These are phyloP conservation scores for Leptographium lundbergii DNA, from an alignment of 2,329 filamentous ascomycete species.

Conservation along the genomic window DNA sequence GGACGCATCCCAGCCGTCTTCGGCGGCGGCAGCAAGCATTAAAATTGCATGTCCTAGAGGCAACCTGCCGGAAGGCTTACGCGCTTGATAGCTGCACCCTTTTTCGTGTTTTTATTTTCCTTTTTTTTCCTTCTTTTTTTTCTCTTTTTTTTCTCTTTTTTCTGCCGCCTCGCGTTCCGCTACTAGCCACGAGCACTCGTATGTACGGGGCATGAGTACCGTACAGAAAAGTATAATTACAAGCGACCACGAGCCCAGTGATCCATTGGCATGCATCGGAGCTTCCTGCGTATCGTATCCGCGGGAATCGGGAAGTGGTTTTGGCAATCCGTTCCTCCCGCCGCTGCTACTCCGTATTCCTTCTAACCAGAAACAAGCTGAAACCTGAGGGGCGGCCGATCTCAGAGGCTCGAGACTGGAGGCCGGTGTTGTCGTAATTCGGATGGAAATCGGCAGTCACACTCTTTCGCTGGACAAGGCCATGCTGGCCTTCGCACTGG, in stretches of 20 bases:
- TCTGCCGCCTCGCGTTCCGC: background rate
- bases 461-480: background rate
- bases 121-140: background rate
- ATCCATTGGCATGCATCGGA: background rate
- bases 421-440: background rate
- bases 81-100: background rate
- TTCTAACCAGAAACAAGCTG: background rate
- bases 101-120: too few relatives aligned
- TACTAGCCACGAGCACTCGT: background rate
- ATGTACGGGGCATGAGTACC: too few relatives aligned
- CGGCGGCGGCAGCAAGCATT: background rate
- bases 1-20: background rate
- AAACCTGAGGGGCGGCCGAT: background rate
- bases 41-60: background rate
- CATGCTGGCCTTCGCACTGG: conserved; percentile 5
- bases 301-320: background rate
- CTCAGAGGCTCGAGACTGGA: background rate
- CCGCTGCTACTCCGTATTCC: background rate
- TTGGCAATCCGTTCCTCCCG: background rate
- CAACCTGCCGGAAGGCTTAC: background rate
- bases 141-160: background rate
- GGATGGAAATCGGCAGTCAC: background rate
- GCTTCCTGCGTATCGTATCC: background rate
- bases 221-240: background rate
- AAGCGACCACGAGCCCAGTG: background rate